Evolutionary conservation across 1,284 basidiomycete species (phyloP).

Genomic region (Pascua sp.): DNA sequence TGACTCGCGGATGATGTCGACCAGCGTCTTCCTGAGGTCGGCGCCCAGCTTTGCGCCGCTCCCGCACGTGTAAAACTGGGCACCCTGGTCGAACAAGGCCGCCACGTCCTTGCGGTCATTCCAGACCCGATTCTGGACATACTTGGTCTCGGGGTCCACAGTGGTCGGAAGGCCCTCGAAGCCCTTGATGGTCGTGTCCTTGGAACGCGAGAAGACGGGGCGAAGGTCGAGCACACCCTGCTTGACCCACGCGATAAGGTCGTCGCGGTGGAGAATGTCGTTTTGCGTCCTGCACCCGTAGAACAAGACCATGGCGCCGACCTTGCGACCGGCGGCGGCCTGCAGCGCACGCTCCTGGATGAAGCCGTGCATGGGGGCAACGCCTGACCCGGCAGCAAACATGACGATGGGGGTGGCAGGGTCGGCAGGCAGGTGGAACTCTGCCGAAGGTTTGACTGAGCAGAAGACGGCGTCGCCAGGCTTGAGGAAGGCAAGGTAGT

Average conservation of each 20-base stretch:
- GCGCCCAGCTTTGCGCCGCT: constrained; percentile 17
- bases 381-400: constrained; percentile 55
- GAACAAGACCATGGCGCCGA: constrained; percentile 54
- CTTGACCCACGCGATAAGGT: constrained; percentile 53
- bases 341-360: constrained; percentile 56
- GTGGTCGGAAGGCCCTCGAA: background rate
- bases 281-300: constrained; percentile 55
- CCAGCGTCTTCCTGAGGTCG: constrained; percentile 1
- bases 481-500: constrained; percentile 51
- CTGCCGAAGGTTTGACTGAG: constrained; percentile 51
- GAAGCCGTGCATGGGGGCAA: constrained; percentile 58
- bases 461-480: constrained; percentile 54
- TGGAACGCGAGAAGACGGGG: constrained; percentile 53
- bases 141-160: constrained; percentile 49
- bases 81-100: constrained; percentile 44
- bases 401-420: constrained; percentile 53
- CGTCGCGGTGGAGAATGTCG: constrained; percentile 55
- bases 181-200: constrained; percentile 37
- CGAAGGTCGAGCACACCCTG: constrained; percentile 54
- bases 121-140: constrained; percentile 54
- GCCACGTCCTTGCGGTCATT: constrained; percentile 50
- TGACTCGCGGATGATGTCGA: constrained; percentile 1
- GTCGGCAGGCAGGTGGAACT: constrained; percentile 56
- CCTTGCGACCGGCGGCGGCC: constrained; percentile 52
- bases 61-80: constrained; percentile 56